A percentile compares a stretch with the other conserved stretches of the same genome.
These are phyloP conservation scores for Populus hybrid DNA, from an alignment of 441 rosid species.

Conservation along the genomic window DNA sequence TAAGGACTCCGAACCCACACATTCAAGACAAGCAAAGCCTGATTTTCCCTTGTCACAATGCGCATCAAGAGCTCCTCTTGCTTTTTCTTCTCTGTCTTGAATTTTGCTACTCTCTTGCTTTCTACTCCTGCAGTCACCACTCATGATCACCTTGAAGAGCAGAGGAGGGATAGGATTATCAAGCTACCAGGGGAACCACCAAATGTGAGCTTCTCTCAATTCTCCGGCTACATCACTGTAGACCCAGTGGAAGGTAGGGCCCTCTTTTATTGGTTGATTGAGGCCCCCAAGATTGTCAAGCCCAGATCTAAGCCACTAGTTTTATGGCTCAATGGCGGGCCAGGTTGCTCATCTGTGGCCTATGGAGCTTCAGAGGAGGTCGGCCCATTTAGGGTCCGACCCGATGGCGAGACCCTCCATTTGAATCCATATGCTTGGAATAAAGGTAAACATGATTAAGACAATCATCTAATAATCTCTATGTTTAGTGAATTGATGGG, in stretches of 20 bases:
- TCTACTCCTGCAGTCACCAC: conserved; percentile 9
- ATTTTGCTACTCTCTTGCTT: conserved; percentile 5
- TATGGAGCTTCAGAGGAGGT: conserved; percentile 88
- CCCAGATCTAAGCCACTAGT: conserved; percentile 50
- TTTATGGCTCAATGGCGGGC: conserved; percentile 89
- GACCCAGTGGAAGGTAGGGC: conserved; percentile 50
- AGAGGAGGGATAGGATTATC: conserved; percentile 46
- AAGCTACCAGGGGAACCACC: conserved; percentile 68
- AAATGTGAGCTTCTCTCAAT: conserved; percentile 61
- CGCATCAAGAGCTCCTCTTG: conserved; percentile 7
- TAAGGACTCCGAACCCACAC: conserved; percentile 6
- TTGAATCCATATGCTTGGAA: conserved; percentile 72
- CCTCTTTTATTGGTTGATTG: conserved; percentile 69
- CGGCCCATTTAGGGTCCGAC: conserved; percentile 73
- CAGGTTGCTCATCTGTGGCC: conserved; percentile 84
- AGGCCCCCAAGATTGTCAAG: conserved; percentile 30
- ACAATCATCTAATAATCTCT: background rate
- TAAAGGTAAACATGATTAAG: conserved; percentile 33
- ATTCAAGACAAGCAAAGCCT: conserved; percentile 1
- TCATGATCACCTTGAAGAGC: conserved; percentile 20
- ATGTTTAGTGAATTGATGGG: background rate
- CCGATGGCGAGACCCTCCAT: conserved; percentile 51
- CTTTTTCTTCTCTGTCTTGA: conserved; percentile 13
- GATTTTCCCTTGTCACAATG: conserved; percentile 9
- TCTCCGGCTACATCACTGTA: conserved; percentile 70